Conservation (phyloP, 2,329 filamentous ascomycete genomes). For the Sporothrix brunneoviolacea region DNA sequence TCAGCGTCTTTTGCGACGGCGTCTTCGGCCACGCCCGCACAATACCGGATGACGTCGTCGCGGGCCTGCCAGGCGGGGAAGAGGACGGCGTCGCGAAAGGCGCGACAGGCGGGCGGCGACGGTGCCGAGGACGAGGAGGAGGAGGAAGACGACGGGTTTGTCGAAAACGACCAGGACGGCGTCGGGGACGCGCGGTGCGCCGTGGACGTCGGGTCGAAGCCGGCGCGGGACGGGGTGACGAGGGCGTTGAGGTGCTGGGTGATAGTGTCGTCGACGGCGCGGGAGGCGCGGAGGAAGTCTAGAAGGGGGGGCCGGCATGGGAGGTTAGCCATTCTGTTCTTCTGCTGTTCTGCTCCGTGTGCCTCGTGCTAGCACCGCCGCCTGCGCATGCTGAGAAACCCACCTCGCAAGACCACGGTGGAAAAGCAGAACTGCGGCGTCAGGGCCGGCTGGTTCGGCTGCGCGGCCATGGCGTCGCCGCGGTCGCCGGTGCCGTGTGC, state of each 20-base stretch:
- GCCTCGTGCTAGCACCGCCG: too few relatives aligned
- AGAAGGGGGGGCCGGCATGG: too few relatives aligned
- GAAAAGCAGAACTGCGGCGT: conserved; percentile 76
- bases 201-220: conserved; percentile 77
- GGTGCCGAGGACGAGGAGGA: conserved; percentile 55
- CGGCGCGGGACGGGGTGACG: conserved; percentile 61
- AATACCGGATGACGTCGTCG: conserved; percentile 81
- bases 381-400: conserved; percentile 16
- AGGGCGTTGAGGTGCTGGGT: conserved; percentile 88
- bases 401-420: conserved; percentile 61
- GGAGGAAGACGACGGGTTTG: conserved; percentile 41
- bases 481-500: background rate
- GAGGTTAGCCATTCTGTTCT: too few relatives aligned
- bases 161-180: conserved; percentile 48
- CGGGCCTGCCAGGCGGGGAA: conserved; percentile 86
- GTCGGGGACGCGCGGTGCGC: conserved; percentile 50
- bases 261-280: conserved; percentile 89
- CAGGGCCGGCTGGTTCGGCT: conserved; percentile 39
- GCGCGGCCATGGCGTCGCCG: conserved; percentile 20
- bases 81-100: conserved; percentile 70
- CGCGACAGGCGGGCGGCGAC: conserved; percentile 54
- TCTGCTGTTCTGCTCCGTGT: too few relatives aligned
- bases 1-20: conserved; percentile 56
- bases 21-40: conserved; percentile 64
- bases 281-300: conserved; percentile 89